Percentiles rank a stretch among this genome's conserved stretches.
Conservation (phyloP, 1,284 basidiomycete species). For the Sanghuangporus weigelae region DNA sequence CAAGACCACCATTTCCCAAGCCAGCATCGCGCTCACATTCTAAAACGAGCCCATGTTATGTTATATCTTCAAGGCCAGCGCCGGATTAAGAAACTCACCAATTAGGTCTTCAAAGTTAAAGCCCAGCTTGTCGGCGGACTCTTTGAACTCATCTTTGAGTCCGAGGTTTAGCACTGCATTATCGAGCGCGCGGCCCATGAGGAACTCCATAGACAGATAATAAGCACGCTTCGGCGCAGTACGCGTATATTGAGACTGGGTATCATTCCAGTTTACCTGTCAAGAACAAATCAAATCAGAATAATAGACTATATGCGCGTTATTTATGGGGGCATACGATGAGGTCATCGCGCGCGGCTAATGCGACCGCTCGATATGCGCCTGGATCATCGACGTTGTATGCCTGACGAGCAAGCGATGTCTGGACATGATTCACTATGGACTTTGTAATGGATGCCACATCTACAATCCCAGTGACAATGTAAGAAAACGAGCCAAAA, state of each 20-base stretch:
- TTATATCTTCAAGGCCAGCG: neutral
- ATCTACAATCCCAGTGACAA: conserved; percentile 34
- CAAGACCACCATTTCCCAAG: conserved; percentile 85
- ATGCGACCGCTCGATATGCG: conserved; percentile 75
- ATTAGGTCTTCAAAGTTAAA: conserved; percentile 85
- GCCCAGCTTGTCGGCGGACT: conserved; percentile 70
- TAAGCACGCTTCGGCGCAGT: conserved; percentile 81
- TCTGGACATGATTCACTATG: conserved; percentile 83
- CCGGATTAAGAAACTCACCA: conserved; percentile 37
- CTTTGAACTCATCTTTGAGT: conserved; percentile 68
- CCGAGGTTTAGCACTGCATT: conserved; percentile 87
- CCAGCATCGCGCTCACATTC: conserved; percentile 77
- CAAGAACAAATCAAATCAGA: conserved; percentile 56
- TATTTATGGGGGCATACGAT: conserved; percentile 43
- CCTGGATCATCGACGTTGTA: conserved; percentile 82
- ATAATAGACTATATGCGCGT: conserved; percentile 7
- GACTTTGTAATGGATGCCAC: conserved; percentile 67
- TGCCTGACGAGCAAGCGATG: conserved; percentile 81
- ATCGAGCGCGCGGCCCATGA: conserved; percentile 87
- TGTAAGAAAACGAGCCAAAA: neutral
- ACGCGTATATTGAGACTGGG: conserved; percentile 63
- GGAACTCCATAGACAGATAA: conserved; percentile 86
- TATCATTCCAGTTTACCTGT: conserved; percentile 79
- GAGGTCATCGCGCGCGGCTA: conserved; percentile 82
- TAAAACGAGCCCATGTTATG: neutral